Percentiles rank a stretch among this genome's conserved stretches.
Evolutionary conservation across 2,329 filamentous ascomycete genomes (phyloP).

Genomic region (Thielaviopsis musarum): DNA sequence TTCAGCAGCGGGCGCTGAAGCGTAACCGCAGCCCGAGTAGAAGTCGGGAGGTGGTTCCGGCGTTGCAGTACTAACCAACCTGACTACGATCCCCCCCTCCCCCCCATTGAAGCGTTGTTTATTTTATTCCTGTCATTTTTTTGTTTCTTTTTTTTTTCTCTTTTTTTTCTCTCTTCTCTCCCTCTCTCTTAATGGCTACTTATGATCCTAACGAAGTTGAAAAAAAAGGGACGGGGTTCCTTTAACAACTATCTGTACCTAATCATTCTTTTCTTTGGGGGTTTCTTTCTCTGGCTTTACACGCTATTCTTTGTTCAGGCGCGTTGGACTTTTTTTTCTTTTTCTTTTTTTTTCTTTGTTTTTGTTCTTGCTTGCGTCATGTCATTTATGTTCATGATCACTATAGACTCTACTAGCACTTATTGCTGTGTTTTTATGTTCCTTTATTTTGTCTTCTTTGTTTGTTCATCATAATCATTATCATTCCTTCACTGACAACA

Average conservation of each 20-base stretch:
- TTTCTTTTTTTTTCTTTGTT: neutral
- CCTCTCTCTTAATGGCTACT: neutral
- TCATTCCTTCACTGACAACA: too few species aligned
- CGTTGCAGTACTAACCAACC: slow-evolving; percentile 2
- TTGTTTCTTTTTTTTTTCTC: neutral
- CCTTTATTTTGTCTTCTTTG: neutral
- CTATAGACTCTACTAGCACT: too few species aligned
- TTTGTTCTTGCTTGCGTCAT: neutral
- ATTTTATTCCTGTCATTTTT: neutral
- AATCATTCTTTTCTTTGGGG: too few species aligned
- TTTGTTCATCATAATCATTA: too few species aligned
- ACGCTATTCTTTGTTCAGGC: too few species aligned
- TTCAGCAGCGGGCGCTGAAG: slow-evolving; percentile 21
- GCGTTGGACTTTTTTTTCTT: too few species aligned
- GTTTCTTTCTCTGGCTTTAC: too few species aligned
- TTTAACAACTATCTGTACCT: too few species aligned
- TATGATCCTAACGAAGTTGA: too few species aligned
- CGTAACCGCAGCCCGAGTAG: slow-evolving; percentile 11
- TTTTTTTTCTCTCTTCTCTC: neutral
- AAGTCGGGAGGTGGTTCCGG: slow-evolving; percentile 7
- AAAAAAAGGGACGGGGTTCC: too few species aligned
- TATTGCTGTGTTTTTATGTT: neutral
- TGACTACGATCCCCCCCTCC: neutral
- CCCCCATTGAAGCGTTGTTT: neutral
- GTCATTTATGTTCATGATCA: too few species aligned